Base-by-base conservation (phyloP, 495 filamentous ascomycete genomes). In the Trichocladium uniseriatum region DNA sequence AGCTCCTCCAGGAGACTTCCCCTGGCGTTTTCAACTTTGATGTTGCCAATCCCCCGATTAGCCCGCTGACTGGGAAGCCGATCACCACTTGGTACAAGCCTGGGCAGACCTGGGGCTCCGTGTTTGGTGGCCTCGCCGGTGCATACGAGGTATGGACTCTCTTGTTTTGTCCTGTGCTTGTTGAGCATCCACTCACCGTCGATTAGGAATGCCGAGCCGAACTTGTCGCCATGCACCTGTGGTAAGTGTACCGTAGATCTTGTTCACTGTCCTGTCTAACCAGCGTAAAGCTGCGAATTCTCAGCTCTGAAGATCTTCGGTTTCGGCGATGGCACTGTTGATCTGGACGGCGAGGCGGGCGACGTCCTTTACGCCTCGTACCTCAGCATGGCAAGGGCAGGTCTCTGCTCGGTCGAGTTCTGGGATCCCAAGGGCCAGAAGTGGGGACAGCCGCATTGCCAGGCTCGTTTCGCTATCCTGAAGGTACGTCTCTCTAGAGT, bases 401-500 rank as follows among this genome's bases (percentile, higher is more conserved):
- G 92, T 11, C 70, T 98, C 22, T 70, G 79, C 13, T 82, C 90
- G 1, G 71, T 97, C 16, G 90, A 98, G 56, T 84, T 84, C 68
- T 95, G 85, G 86, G 86, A 94, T 57, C 86, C 87, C 22, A 80
- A 89, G 72, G 82, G 74, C 49, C 70, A 77, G 55, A 95, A 95
- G 68, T 96, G 91, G 91, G 90, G 91, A 10, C 89, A 96, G 60
- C 80, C 88, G 21, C 91, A 98, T 59, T 94, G 87, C 74, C 89
- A 96, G 69, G 92, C 92, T 4, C 84, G 92, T 14, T 96, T 89
- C 69, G 84, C 81, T 52, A 98, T 97, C 60, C 69, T 98, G 31
- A 71, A 74, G 53, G 62, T 60, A 39, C 50, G 18, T 18, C 7
- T 20, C n/a, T 10, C 16, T 3, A 16, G 1, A 11, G 3, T 31